Evolutionary conservation across 2,329 filamentous ascomycete species (phyloP).

Genomic region (Septoria linicola): DNA sequence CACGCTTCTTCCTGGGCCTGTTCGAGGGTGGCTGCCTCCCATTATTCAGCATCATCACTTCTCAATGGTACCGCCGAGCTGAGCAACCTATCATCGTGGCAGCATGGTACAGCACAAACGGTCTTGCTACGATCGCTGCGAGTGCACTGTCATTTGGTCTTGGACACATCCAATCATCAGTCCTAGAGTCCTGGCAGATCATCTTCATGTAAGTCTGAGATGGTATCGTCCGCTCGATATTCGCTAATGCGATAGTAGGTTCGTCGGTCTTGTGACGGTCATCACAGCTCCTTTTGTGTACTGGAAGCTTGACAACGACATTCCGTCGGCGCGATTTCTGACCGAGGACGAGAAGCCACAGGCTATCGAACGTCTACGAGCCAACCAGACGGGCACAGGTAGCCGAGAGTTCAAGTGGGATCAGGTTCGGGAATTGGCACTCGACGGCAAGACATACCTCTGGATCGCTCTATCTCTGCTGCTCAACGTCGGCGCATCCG

Average conservation of each 20-base stretch:
- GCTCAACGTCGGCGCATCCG: conserved; percentile 63
- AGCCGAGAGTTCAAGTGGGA: conserved; percentile 48
- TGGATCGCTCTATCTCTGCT: conserved; percentile 62
- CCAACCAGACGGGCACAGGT: conserved; percentile 51
- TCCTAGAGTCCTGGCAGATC: conserved; percentile 32
- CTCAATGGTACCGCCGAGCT: conserved; percentile 31
- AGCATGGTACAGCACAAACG: conserved; percentile 32
- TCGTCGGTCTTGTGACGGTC: conserved; percentile 62
- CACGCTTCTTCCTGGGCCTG: conserved; percentile 64
- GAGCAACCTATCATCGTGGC: conserved; percentile 33
- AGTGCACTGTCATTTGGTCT: conserved; percentile 27
- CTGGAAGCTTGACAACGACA: conserved; percentile 60
- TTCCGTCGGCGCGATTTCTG: conserved; percentile 53
- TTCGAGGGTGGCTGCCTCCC: conserved; percentile 67
- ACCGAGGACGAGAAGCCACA: conserved; percentile 48
- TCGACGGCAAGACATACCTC: conserved; percentile 55
- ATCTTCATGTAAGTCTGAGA: conserved; percentile 40
- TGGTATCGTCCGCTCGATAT: no score
- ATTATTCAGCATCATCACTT: conserved; percentile 56
- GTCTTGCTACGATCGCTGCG: conserved; percentile 29
- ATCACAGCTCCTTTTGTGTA: conserved; percentile 59
- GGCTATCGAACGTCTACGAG: conserved; percentile 51
- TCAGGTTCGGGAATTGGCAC: conserved; percentile 44
- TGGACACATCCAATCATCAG: conserved; percentile 24
- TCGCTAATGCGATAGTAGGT: conserved; percentile 37